Evolutionary conservation across 2,329 filamentous ascomycete species (phyloP), one percentile per base, ranked within the genome.

Genomic region (Exserohilum rostratum): DNA sequence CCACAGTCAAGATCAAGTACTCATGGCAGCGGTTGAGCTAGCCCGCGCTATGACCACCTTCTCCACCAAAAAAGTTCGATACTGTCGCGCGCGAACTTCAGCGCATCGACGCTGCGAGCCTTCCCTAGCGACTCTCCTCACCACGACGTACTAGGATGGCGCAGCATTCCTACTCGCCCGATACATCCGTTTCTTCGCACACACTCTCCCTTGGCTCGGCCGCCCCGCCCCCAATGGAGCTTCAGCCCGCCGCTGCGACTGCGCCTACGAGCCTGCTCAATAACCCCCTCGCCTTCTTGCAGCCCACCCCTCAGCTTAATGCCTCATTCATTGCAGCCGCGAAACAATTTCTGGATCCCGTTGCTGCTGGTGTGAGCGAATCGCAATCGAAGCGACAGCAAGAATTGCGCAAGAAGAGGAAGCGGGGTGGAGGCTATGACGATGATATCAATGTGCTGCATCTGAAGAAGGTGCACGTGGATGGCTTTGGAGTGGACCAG

Each of bases 401-500:
- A 62, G 85, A 89, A 61, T 79, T 80, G 60, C 87, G 86, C 64
- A 87, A 85, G 75, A 96, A 96, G 80, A 82, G 90, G 59, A 96
- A 95, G 80, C 82, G 90, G 62, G 82, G 81, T 7, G 80, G 82
- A 40, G 74, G 69, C 30, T 78, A 83, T 34, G 70, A 76, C 22
- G 76, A 73, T 3, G 77, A 82, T 46, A 76, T 76, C 29, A 60
- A 77, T 43, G 78, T 89, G 1, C 71, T 97, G 60, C 91, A 91
- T 67, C 80, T 96, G 67, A 88, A 90, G 66, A 92, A 90, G 75
- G 80, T 99, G 13, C 90, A 97, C 72, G 81, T 91, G 6, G 87
- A 96, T 53, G 95, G 93, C 0, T 96, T 98, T 65, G 90, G 90
- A 66, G 88, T 90, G 10, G 86, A 88, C 17, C 93, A 98, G 76